phyloP scores from a whole-genome alignment of 2,329 filamentous ascomycete genomes.

The Geoglossum cookeanum region DNA sequence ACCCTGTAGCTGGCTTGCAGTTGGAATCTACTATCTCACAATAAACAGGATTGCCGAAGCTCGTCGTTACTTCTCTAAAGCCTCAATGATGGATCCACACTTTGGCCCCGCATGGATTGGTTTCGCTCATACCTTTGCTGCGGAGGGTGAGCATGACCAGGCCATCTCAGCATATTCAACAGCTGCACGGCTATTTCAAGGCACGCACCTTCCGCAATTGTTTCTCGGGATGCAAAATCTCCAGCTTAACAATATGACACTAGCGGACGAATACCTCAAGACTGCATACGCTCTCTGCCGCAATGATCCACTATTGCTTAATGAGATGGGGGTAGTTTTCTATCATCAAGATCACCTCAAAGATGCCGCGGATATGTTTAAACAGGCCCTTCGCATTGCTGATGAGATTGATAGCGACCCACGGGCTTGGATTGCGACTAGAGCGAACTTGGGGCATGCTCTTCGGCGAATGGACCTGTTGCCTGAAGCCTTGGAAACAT shows the following conservation, averaged over 20 bases:
- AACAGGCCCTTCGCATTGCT: constrained; percentile 56
- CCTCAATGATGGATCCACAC: constrained; percentile 92
- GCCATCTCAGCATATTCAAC: constrained; percentile 96
- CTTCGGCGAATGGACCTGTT: constrained; percentile 53
- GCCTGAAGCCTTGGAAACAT: constrained; percentile 55
- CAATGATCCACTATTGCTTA: constrained; percentile 74
- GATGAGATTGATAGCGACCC: constrained; percentile 67
- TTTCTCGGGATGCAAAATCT: constrained; percentile 98
- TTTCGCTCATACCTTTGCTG: constrained; percentile 94
- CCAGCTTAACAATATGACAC: constrained; percentile 79
- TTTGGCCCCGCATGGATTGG: constrained; percentile 97
- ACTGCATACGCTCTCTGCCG: constrained; percentile 70
- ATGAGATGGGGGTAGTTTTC: constrained; percentile 89
- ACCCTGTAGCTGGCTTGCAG: constrained; percentile 80
- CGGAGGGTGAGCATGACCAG: constrained; percentile 94
- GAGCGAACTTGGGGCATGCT: constrained; percentile 79
- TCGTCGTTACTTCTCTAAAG: constrained; percentile 88
- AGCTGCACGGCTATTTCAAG: constrained; percentile 84
- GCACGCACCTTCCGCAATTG: constrained; percentile 84
- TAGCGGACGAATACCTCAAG: constrained; percentile 87
- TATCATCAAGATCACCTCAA: constrained; percentile 73
- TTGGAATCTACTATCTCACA: constrained; percentile 84
- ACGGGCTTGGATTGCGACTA: constrained; percentile 62
- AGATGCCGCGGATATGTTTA: constrained; percentile 61
- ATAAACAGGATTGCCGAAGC: constrained; percentile 85